These are phyloP conservation scores for Jacaranda copaia DNA, from an alignment of 257 asterid genomes.

Conservation along the genomic window DNA sequence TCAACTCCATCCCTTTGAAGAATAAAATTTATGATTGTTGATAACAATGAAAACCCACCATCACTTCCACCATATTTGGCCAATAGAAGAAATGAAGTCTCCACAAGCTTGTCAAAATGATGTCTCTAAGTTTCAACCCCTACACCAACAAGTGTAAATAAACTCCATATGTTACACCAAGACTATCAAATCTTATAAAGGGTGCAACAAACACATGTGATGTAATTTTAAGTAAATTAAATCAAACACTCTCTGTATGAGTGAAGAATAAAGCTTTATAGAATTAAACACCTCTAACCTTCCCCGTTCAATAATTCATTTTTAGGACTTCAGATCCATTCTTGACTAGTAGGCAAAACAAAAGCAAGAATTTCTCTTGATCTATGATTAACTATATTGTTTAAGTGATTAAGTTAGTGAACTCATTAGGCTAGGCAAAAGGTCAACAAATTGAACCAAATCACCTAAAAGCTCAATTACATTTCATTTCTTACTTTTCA, in stretches of 20 bases:
- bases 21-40: conserved; percentile 59
- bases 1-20: conserved; percentile 79
- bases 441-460: neutral
- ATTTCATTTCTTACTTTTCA: neutral
- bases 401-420: neutral
- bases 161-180: conserved; percentile 24
- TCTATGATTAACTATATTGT: neutral
- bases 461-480: neutral
- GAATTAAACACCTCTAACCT: neutral
- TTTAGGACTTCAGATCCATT: too few relatives aligned
- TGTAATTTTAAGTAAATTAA: neutral
- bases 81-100: conserved; percentile 58
- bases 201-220: neutral
- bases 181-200: conserved; percentile 3
- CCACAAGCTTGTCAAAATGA: conserved; percentile 78
- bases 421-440: neutral
- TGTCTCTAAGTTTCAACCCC: conserved; percentile 80
- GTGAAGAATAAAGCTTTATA: neutral
- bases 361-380: neutral
- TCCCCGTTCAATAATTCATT: neutral
- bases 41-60: conserved; percentile 79
- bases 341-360: too few relatives aligned
- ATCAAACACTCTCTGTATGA: neutral
- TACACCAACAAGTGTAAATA: conserved; percentile 41
- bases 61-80: conserved; percentile 82